Evolutionary conservation across 371 early-diverging fungal genomes (phyloP), one percentile per base, ranked within the genome.

Genomic region (Circinella umbellata): DNA sequence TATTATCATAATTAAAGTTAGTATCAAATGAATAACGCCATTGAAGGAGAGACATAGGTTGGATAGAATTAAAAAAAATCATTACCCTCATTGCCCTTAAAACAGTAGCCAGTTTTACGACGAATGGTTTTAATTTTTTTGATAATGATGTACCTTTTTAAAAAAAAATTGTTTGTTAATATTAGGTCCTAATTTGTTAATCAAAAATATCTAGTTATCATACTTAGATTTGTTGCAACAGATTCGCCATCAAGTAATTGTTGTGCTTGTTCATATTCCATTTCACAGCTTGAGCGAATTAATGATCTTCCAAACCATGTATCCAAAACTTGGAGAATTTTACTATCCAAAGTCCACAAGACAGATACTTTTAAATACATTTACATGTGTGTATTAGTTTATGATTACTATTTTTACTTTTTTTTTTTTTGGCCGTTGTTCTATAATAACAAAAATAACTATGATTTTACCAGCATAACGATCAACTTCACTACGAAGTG

Each of bases 201-300:
- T 6, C 6, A 42, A 42, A 9, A 6, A 11, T 42, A 2, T 2
- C 42, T 9, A 42, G 1, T 9, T 9, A 42, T 34, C 65, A 6
- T 68, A 82, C 84, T 78, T 64, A 87, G 55, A 15, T 86, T 86
- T 15, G 80, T 76, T 1, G 89, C 87, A 3, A 75, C 79, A 27
- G 73, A 60, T 51, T 78, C 67, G 4, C 90, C 92, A 66, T 96
- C 90, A 59, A 96, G 80, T 4, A 97, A 72, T 13, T 90, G 86
- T 70, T 98, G 95, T 6, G 99, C 99, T 69, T 98, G 93, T 59
- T 96, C 95, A 76, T 99, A 97, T 68, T 90, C 91, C 89, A 96
- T 92, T 73, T 92, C 92, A 67, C 88, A 90, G 7, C 86, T 82
- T 1, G 93, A 92, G 4, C 89, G 89, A 57, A 99, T 98, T 11